Conservation (phyloP, 805 yeast genomes). For the Pachysolen tannophilus region DNA sequence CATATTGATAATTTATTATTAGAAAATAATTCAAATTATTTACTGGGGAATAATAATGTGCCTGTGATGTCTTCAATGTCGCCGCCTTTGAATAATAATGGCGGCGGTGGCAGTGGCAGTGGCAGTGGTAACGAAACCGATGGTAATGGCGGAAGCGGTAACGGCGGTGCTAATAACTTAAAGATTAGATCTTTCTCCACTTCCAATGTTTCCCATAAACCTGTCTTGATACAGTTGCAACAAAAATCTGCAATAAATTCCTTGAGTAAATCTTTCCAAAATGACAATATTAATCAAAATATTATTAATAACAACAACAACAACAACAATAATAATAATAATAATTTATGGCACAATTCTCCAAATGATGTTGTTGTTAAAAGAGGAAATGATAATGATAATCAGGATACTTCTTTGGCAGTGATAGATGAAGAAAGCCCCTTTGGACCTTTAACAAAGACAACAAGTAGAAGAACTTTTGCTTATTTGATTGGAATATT, state of each 20-base stretch:
- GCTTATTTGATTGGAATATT: slow-evolving; percentile 85
- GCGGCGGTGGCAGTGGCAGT: too few relatives aligned
- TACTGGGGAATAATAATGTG: slow-evolving; percentile 1
- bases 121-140: too few relatives aligned
- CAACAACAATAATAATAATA: neutral
- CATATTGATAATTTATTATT: slow-evolving; percentile 53
- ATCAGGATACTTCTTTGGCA: neutral
- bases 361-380: slow-evolving; percentile 3
- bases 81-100: slow-evolving; percentile 6
- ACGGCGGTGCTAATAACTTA: too few relatives aligned
- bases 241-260: neutral
- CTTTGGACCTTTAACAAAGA: slow-evolving; percentile 84
- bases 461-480: slow-evolving; percentile 82
- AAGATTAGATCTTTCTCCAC: slow-evolving; percentile 6
- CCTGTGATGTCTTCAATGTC: slow-evolving; percentile 6
- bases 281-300: slow-evolving; percentile 7
- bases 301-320: too few relatives aligned
- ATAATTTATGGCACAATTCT: slow-evolving; percentile 2
- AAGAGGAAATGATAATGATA: neutral
- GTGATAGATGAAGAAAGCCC: slow-evolving; percentile 43
- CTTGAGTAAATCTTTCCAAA: slow-evolving; percentile 7
- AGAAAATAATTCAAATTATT: slow-evolving; percentile 25
- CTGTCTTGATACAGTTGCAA: neutral
- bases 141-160: slow-evolving; percentile 1
- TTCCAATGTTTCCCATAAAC: slow-evolving; percentile 3